Evolutionary conservation across 768 basidiomycete genomes (phyloP), one percentile per base, ranked within the genome.

Genomic region (Rhizopogon vinicolor): DNA sequence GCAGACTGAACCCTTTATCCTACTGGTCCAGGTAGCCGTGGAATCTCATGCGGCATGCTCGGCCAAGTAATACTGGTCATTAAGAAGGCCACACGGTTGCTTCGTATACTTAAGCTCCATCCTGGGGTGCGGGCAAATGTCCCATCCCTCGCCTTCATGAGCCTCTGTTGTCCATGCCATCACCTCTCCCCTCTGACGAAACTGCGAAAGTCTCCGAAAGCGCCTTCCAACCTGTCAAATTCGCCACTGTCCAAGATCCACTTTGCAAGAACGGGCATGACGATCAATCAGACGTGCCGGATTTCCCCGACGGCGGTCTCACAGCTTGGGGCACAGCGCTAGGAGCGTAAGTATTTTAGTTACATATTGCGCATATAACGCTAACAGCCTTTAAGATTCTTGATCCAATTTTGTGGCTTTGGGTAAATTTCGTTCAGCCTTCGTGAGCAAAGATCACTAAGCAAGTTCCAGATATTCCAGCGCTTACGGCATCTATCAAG

Each of bases 401-500:
- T 75, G 25, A 62, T 72, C 19, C 74, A 76, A 52, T 59, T 73
- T 29, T 71, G 68, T 55, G 73, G 72, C n/a, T 71, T 69, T 18
- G 75, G 74, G 66, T 75, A 56, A 10, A 28, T 43, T 41, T 18
- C 1, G 14, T 50, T 41, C 35, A 7, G 22, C 22, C n/a, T 7
- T n/a, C 14, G 0, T 29, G 10, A 22, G 19, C 14, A 50, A 50
- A 16, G 25, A 25, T 25, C 25, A 25, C 40, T 16, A 13, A 46
- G 40, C 14, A 44, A 7, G 10, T 33, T 16, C 7, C 50, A 75
- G 75, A 18, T 68, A 73, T 48, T 60, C 68, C 8, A 65, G 62
- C 44, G 65, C 73, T 2, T 78, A 71, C 49, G 75, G 75, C 25
- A 74, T 75, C 33, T 77, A 74, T 51, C 73, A 77, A 68, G 74